Evolutionary conservation across 345 rosid species (phyloP), one percentile per base, ranked within the genome.

Genomic region (Noccaea bulbosa): DNA sequence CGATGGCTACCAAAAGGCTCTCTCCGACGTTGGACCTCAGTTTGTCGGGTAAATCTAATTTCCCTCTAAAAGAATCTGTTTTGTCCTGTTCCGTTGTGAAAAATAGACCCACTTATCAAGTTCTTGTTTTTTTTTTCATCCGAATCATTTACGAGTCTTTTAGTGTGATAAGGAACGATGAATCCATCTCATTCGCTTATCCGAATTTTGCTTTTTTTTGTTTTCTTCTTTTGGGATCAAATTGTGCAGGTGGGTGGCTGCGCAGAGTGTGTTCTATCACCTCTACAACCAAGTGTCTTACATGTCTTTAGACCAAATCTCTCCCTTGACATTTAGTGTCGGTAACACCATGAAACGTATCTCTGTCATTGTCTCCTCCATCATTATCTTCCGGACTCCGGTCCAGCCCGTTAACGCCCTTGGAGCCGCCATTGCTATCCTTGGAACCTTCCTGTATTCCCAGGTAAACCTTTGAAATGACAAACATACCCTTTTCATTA

Each of bases 291-390:
- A 93, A 72, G 98, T 93, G 65, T 93, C 98, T 12, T 93, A 93
- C 84, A 93, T 93, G 98, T 91, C 98, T n/a, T 83, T 93, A 44
- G 96, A 93, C 47, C 80, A 93, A 79, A 93, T 93, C 59, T 89
- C 97, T 61, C 97, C 98, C 44, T 80, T 93, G 88, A 93, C 98
- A 17, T 93, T 93, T 75, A 93, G 98, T 78, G 75, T 93, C 0
- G 98, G 98, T 57, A 93, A 93, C 84, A 91, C 98, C 16, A 89
- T 94, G 98, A 94, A 94, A 73, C 91, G 99, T 73, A 89, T 94
- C 50, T 94, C 98, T 0, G 99, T 94, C 74, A 94, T 94, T 0
- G 95, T 91, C 80, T 86, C 99, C 47, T 94, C 99, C 67, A 94
- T 94, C 76, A 94, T 94, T 76, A 89, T 94, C 80, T 94, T 94